Conservation (phyloP, 352 stramenopile genomes). For the Phytophthora macrochlamydospora region DNA sequence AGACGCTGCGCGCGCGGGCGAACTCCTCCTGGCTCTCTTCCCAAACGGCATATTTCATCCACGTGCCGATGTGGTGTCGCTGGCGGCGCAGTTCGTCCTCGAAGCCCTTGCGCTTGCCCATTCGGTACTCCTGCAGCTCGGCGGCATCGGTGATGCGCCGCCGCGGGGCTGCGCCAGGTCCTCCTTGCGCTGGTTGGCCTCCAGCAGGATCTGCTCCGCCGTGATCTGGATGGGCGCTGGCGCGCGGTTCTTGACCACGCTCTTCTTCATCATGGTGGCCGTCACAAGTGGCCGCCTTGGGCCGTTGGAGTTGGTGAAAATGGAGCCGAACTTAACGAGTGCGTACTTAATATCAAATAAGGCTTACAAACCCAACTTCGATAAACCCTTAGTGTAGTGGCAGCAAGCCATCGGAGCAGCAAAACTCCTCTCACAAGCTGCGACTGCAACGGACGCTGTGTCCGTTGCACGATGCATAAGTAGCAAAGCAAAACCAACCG, state of each 20-base stretch:
- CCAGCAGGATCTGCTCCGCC: conserved; percentile 98
- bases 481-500: too few species aligned
- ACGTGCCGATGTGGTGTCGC: conserved; percentile 96
- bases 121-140: conserved; percentile 93
- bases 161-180: conserved; percentile 74
- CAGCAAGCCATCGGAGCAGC: too few species aligned
- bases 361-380: not conserved
- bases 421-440: too few species aligned
- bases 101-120: conserved; percentile 93
- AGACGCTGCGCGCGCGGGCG: conserved; percentile 95
- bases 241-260: conserved; percentile 97
- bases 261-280: conserved; percentile 78
- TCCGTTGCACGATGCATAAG: too few species aligned
- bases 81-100: conserved; percentile 97
- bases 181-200: conserved; percentile 91
- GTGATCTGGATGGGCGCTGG: conserved; percentile 99
- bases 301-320: not conserved
- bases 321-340: conserved; percentile 19
- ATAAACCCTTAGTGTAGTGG: not conserved
- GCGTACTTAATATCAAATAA: not conserved
- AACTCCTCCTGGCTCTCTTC: conserved; percentile 99
- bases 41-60: conserved; percentile 99
- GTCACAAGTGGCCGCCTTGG: not conserved
- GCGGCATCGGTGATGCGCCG: conserved; percentile 90
- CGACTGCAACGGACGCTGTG: too few species aligned